A percentile compares a stretch with the other conserved stretches of the same genome.
These are phyloP conservation scores for Fusarium cicatricum DNA, from an alignment of 2,329 filamentous ascomycete genomes.

Conservation along the genomic window DNA sequence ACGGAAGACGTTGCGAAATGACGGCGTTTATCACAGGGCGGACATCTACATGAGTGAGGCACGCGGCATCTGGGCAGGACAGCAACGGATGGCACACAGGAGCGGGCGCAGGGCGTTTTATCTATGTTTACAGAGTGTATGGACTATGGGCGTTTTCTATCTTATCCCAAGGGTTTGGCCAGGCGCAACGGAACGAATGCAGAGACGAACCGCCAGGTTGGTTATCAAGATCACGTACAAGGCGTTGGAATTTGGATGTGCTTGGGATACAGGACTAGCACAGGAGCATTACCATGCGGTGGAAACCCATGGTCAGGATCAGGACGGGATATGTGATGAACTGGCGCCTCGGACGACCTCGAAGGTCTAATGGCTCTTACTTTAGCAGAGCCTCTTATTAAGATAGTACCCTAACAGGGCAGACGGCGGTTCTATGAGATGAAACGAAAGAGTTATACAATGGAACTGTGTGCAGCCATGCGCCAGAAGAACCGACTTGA, in stretches of 20 bases:
- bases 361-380: constrained; percentile 15
- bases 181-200: constrained; percentile 17
- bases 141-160: constrained; percentile 6
- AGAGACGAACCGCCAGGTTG: constrained; percentile 7
- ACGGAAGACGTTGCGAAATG: constrained; percentile 12
- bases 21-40: constrained; percentile 32
- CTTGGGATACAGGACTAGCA: constrained; percentile 35
- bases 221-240: constrained; percentile 2
- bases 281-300: constrained; percentile 8
- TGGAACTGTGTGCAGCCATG: neutral
- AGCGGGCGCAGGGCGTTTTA: constrained; percentile 24
- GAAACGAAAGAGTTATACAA: constrained; percentile 1
- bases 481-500: too few species aligned
- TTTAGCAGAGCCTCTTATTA: constrained; percentile 14
- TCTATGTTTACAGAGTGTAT: neutral
- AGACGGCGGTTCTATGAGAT: neutral
- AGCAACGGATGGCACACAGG: constrained; percentile 6
- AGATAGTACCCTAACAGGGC: neutral
- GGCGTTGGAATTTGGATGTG: constrained; percentile 19
- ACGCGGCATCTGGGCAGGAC: constrained; percentile 14
- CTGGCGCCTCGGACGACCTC: constrained; percentile 5
- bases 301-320: constrained; percentile 6
- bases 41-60: constrained; percentile 35
- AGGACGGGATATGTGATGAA: constrained; percentile 4
- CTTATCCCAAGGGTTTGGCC: constrained; percentile 5